These are phyloP conservation scores for Fusarium agapanthi DNA, from an alignment of 2,329 filamentous ascomycete genomes.

Conservation along the genomic window DNA sequence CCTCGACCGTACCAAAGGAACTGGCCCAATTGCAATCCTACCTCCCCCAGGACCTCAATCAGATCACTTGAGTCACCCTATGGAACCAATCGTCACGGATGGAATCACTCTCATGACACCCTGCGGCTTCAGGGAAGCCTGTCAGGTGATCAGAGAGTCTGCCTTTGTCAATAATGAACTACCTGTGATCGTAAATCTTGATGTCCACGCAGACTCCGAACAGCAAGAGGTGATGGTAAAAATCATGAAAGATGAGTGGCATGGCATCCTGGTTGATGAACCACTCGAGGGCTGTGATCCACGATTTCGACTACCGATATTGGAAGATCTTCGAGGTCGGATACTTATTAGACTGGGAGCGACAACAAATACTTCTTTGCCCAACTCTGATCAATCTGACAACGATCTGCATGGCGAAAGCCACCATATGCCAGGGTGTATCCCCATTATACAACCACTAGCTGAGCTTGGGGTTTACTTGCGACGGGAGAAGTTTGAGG, in stretches of 20 bases:
- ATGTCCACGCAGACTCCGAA: accelerated
- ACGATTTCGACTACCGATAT: neutral
- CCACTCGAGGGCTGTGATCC: neutral
- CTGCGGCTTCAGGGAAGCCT: neutral
- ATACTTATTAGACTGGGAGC: neutral
- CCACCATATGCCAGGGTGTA: accelerated
- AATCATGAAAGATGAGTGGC: neutral
- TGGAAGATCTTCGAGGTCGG: neutral
- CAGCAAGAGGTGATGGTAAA: accelerated
- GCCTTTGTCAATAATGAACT: neutral
- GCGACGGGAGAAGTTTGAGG: accelerated
- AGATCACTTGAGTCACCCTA: accelerated
- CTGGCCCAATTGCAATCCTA: no score
- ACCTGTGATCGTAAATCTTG: accelerated
- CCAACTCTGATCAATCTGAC: accelerated
- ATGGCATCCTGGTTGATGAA: accelerated
- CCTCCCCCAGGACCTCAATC: no score
- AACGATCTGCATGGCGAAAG: accelerated
- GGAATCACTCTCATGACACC: accelerated
- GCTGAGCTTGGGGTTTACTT: neutral
- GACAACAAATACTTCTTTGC: accelerated
- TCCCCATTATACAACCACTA: neutral
- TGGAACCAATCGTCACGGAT: neutral
- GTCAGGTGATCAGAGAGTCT: accelerated
- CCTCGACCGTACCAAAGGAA: neutral